A percentile compares a stretch with the other conserved stretches of the same genome.
These are phyloP conservation scores for Poa annua DNA, from an alignment of 176 grass and related monocot genomes.

Conservation along the genomic window DNA sequence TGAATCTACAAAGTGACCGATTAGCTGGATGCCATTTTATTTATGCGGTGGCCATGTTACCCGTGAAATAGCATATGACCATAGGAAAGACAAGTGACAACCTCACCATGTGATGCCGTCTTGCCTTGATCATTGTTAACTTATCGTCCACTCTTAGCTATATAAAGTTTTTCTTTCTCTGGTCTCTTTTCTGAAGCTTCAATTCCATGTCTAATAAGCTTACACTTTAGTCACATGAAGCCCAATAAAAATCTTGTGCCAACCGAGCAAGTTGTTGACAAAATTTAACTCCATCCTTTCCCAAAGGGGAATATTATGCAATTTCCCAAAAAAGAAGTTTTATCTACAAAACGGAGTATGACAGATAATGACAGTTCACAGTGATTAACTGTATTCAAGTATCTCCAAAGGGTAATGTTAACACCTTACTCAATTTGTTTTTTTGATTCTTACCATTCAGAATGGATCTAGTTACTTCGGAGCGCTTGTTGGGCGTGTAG, in stretches of 20 bases:
- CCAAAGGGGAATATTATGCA: not conserved
- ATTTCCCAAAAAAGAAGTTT: not conserved
- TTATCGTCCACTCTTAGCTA: conserved; percentile 4
- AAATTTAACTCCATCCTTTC: conserved; percentile 1
- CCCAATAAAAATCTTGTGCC: conserved; percentile 23
- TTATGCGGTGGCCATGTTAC: conserved; percentile 46
- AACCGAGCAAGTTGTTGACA: not conserved
- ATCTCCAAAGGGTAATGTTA: not conserved
- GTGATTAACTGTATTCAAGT: not conserved
- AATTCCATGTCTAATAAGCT: not conserved
- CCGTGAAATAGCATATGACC: conserved; percentile 20
- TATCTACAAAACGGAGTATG: not conserved
- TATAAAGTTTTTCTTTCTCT: not conserved
- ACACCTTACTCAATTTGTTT: not conserved
- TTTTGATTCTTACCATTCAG: conserved; percentile 38
- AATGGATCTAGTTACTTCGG: conserved; percentile 73
- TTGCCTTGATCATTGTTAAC: not conserved
- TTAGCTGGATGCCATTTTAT: conserved; percentile 39
- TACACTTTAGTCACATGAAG: not conserved
- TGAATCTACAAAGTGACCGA: conserved; percentile 5
- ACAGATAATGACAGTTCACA: not conserved
- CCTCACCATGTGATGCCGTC: conserved; percentile 37
- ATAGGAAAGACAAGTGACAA: not conserved
- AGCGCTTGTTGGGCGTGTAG: conserved; percentile 85
- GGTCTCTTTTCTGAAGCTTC: not conserved